Evolutionary conservation across 2,329 filamentous ascomycete species (phyloP).

Genomic region (Periconia sp.): DNA sequence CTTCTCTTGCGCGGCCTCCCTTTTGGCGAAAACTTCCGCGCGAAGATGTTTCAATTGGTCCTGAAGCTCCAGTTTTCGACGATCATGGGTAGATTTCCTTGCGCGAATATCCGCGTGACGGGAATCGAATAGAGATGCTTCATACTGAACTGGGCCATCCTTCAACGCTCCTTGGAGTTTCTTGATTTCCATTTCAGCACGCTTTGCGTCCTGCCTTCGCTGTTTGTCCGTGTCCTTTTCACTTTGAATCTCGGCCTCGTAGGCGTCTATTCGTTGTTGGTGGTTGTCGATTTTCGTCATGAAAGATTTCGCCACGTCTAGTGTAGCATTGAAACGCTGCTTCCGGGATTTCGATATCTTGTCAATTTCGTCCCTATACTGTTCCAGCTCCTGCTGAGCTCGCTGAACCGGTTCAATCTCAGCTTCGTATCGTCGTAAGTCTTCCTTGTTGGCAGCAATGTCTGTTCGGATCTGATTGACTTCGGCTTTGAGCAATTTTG

Average conservation of each 20-base stretch:
- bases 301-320: conserved; percentile 54
- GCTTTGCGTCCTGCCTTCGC: conserved; percentile 32
- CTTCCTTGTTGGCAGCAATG: conserved; percentile 57
- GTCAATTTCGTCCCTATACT: conserved; percentile 63
- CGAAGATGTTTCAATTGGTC: conserved; percentile 36
- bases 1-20: conserved; percentile 18
- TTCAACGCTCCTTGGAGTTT: conserved; percentile 64
- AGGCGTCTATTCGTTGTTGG: conserved; percentile 43
- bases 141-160: conserved; percentile 66
- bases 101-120: conserved; percentile 64
- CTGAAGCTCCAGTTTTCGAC: conserved; percentile 44
- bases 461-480: conserved; percentile 57
- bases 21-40: conserved; percentile 4
- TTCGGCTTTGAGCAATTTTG: conserved; percentile 56
- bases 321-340: conserved; percentile 56
- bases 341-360: conserved; percentile 59
- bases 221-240: conserved; percentile 47
- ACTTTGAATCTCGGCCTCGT: conserved; percentile 46
- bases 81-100: conserved; percentile 54
- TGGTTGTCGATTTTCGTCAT: conserved; percentile 33
- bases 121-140: conserved; percentile 70
- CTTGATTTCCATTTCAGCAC: conserved; percentile 55
- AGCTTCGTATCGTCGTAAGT: conserved; percentile 62
- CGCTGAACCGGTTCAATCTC: conserved; percentile 68
- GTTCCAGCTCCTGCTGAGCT: conserved; percentile 69